phyloP scores from a whole-genome alignment of 2,329 filamentous ascomycete species.

The Epichloe amarillans region DNA sequence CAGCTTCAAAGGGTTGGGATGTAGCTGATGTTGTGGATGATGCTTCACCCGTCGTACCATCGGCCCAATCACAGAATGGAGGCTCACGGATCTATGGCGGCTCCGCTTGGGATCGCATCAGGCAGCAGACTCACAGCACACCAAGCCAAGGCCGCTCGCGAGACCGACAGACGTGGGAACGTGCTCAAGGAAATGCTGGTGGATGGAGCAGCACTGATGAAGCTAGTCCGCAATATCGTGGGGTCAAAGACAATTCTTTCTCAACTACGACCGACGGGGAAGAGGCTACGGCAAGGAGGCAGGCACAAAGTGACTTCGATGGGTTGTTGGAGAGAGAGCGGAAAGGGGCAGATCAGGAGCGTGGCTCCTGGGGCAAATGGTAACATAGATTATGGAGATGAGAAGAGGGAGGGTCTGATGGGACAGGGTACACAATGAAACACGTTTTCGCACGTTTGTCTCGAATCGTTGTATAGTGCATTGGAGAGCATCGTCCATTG shows the following conservation, averaged over 20 bases:
- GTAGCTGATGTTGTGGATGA: constrained; percentile 23
- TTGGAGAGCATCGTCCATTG: not conserved
- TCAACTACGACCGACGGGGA: constrained; percentile 23
- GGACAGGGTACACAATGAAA: not conserved
- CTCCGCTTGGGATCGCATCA: constrained; percentile 33
- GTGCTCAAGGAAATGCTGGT: constrained; percentile 5
- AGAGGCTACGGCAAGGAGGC: constrained; percentile 24
- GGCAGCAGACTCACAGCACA: constrained; percentile 22
- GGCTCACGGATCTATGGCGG: constrained; percentile 10
- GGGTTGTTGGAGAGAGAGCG: constrained; percentile 33
- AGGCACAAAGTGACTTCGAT: constrained; percentile 39
- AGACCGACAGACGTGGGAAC: constrained; percentile 8
- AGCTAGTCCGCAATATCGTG: constrained; percentile 8
- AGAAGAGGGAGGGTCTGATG: not conserved
- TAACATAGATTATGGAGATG: constrained; percentile 3
- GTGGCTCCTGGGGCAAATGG: constrained; percentile 13
- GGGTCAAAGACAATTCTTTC: constrained; percentile 18
- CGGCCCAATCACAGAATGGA: constrained; percentile 13
- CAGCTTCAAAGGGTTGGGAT: constrained; percentile 12
- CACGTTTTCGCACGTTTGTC: not conserved
- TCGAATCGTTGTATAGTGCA: not conserved
- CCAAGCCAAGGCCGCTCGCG: constrained; percentile 11
- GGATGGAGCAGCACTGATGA: constrained; percentile 14
- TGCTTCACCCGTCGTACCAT: constrained; percentile 28
- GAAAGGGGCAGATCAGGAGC: constrained; percentile 16